Evolutionary conservation across 345 rosid genomes (phyloP), one percentile per base, ranked within the genome.

Genomic region (Populus pruinosa): DNA sequence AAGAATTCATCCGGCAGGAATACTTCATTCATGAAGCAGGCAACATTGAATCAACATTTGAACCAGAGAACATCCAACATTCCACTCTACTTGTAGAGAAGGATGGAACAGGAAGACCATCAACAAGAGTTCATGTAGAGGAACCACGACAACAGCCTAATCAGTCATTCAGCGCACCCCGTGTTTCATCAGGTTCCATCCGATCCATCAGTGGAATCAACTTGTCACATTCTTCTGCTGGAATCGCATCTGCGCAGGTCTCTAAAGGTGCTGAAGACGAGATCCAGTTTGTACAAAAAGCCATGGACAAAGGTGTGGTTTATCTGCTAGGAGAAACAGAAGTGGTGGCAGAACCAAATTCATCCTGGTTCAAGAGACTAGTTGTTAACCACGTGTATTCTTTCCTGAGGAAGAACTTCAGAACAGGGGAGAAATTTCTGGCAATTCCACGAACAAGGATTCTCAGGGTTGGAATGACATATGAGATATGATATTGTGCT

Each of bases 381-480:
- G 59, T 87, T 27, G 91, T 94, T 20, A 87, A 92, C 70, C 78
- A 87, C 25, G 83, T 67, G 1, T 93, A 88, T 49, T 79, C 70
- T 69, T 90, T 94, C 73, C 81, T 94, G 49, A 83, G 90, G 83
- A 93, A 84, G 75, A 94, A 88, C 80, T 87, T 86, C 86, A 85
- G 97, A 36, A 87, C 88, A 81, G 87, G 86, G 3, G 87, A 87
- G 50, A 89, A 85, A 77, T 72, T 85, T 38, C 76, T 90, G 79
- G 92, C 85, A 6, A 91, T 91, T 71, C 97, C 97, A 5, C 83
- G 83, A 50, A 75, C 84, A 0, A 85, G 85, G 80, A 87, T 94
- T 67, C 91, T 93, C 20, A 87, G 87, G 79, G 93, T 94, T 44
- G 95, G 97, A 41, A 92, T 94, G 97, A 87, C 90, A n/a, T 87